Conservation (phyloP, 176 grass and related monocot species). For the Bonia amplexicaulis region DNA sequence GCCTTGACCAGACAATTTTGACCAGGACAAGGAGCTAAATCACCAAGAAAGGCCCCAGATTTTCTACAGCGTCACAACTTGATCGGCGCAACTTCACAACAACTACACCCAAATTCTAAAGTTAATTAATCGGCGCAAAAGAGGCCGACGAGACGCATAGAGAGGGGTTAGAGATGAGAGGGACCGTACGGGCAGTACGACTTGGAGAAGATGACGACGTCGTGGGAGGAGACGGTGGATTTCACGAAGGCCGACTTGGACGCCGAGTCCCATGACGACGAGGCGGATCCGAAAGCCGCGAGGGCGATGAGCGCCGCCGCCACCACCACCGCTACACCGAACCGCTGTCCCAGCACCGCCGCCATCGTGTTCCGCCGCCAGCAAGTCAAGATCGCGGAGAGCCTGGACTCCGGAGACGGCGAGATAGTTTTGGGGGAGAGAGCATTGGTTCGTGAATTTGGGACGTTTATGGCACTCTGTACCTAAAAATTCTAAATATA, state of each 20-base stretch:
- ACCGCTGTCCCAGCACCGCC: slow-evolving; percentile 21
- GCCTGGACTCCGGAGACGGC: background rate
- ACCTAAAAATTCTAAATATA: too few species aligned
- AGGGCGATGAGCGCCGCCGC: slow-evolving; percentile 33
- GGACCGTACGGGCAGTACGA: slow-evolving; percentile 59
- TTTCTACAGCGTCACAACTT: background rate
- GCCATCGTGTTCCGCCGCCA: slow-evolving; percentile 45
- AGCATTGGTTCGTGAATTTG: background rate
- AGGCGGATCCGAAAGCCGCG: slow-evolving; percentile 42
- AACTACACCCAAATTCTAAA: background rate
- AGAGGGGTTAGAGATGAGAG: background rate
- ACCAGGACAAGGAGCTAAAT: background rate
- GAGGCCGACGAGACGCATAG: background rate
- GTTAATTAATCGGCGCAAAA: background rate
- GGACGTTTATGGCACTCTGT: too few species aligned
- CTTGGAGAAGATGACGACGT: slow-evolving; percentile 80
- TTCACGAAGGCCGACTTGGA: slow-evolving; percentile 57
- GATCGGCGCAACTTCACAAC: background rate
- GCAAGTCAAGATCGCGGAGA: background rate
- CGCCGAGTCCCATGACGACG: background rate
- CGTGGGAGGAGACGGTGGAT: slow-evolving; percentile 55
- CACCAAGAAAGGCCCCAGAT: background rate
- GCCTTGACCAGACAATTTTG: background rate
- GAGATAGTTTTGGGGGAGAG: background rate
- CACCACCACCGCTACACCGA: slow-evolving; percentile 11